These are phyloP conservation scores for Craterostigma plantagineum DNA, from an alignment of 257 asterid species.

Conservation along the genomic window DNA sequence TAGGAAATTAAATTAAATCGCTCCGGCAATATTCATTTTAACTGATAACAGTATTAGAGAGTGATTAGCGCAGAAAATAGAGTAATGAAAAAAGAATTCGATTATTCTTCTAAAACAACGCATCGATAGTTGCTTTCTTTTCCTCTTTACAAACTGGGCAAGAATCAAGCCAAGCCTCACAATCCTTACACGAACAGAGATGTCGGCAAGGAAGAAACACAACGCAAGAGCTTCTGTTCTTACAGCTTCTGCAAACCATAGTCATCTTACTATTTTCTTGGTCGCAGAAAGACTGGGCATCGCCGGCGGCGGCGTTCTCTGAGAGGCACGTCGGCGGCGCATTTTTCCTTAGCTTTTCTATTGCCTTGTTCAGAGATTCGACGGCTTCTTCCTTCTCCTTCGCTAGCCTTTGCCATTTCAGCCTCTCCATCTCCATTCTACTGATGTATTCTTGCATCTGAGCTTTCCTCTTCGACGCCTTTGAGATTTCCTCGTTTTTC, in stretches of 20 bases:
- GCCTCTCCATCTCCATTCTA: constrained; percentile 32
- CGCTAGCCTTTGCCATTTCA: constrained; percentile 44
- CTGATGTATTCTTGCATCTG: constrained; percentile 31
- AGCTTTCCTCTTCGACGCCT: constrained; percentile 15
- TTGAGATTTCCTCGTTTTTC: constrained; percentile 39
- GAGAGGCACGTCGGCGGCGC: constrained; percentile 13
- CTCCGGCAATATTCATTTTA: too few species aligned
- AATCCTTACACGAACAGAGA: constrained; percentile 38
- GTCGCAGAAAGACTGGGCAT: constrained; percentile 48
- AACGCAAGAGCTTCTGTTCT: constrained; percentile 20
- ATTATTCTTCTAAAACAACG: constrained; percentile 4
- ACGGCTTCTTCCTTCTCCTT: constrained; percentile 36
- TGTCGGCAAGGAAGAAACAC: constrained; percentile 66
- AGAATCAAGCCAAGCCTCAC: constrained; percentile 38
- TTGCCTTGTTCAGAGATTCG: constrained; percentile 27
- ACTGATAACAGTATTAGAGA: too few species aligned
- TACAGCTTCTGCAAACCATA: constrained; percentile 36
- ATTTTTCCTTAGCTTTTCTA: constrained; percentile 23
- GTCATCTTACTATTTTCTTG: neutral
- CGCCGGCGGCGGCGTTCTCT: constrained; percentile 22
- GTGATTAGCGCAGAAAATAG: too few species aligned
- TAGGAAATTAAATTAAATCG: too few species aligned
- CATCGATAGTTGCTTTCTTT: constrained; percentile 43
- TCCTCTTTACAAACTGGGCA: constrained; percentile 55
- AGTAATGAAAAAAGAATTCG: too few species aligned